Percentiles rank a stretch among this genome's conserved stretches.
Evolutionary conservation across 1,284 basidiomycete genomes (phyloP).

Genomic region (Ceratobasidium papillatum): DNA sequence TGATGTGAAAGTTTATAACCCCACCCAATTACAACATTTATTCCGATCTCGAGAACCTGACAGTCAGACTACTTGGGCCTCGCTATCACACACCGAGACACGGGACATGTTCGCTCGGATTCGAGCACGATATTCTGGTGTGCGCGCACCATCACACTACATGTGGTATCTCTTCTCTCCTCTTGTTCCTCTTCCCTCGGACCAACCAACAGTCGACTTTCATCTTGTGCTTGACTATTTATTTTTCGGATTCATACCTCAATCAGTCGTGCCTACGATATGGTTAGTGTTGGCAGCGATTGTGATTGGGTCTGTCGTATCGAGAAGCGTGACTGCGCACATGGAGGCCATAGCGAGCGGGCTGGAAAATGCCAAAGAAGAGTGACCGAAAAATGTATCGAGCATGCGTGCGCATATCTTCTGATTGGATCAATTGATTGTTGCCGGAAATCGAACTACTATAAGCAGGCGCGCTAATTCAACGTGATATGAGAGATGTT

Average conservation of each 20-base stretch:
- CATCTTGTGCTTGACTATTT: slow-evolving; percentile 32
- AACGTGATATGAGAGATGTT: no score
- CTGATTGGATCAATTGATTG: no score
- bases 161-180: slow-evolving; percentile 8
- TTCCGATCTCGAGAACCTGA: neutral
- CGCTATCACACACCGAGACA: neutral
- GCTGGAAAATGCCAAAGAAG: no score
- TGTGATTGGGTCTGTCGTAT: no score
- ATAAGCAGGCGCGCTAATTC: no score
- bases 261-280: slow-evolving; percentile 2
- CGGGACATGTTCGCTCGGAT: slow-evolving; percentile 3
- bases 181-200: neutral
- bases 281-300: neutral
- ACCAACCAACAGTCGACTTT: neutral
- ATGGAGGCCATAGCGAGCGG: no score
- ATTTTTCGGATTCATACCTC: slow-evolving; percentile 16
- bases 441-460: no score
- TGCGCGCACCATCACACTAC: neutral
- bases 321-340: no score
- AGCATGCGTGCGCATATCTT: no score
- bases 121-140: slow-evolving; percentile 19
- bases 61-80: neutral
- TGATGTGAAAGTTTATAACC: slow-evolving; percentile 2
- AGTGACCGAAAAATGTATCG: no score
- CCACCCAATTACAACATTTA: neutral